These are phyloP conservation scores for Kluyveromyces dobzhanskii DNA, from an alignment of 805 yeast genomes.

Conservation along the genomic window DNA sequence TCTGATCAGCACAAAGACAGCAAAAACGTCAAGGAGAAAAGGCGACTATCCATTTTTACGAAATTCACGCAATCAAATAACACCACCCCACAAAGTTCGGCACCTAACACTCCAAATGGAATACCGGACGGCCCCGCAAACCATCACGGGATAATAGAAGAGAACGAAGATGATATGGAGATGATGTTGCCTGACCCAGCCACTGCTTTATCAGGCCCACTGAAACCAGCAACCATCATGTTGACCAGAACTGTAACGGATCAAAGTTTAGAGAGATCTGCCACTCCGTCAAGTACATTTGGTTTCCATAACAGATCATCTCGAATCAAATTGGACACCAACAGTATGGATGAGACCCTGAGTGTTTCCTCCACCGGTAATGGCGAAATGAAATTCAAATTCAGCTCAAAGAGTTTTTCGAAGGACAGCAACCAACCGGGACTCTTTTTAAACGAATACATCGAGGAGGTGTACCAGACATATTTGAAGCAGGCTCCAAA, in stretches of 20 bases:
- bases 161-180: slow-evolving; percentile 1
- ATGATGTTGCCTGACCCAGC: slow-evolving; percentile 14
- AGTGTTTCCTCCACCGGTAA: background rate
- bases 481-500: slow-evolving; percentile 19
- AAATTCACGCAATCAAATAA: slow-evolving; percentile 9
- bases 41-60: slow-evolving; percentile 17
- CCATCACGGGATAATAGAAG: slow-evolving; percentile 2
- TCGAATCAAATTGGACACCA: background rate
- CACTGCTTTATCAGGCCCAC: slow-evolving; percentile 3
- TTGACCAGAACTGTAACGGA: background rate
- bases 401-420: slow-evolving; percentile 3
- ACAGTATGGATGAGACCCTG: background rate
- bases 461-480: slow-evolving; percentile 18
- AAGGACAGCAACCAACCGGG: slow-evolving; percentile 4
- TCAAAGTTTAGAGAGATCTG: slow-evolving; percentile 1
- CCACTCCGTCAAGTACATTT: slow-evolving; percentile 2
- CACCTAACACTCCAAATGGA: slow-evolving; percentile 7
- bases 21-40: slow-evolving; percentile 9
- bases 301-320: slow-evolving; percentile 1
- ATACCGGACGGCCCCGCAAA: background rate
- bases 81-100: slow-evolving; percentile 6
- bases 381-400: background rate
- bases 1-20: slow-evolving; percentile 1
- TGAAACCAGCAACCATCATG: background rate
- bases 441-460: slow-evolving; percentile 19